A percentile compares a stretch with the other conserved stretches of the same genome.
These are phyloP conservation scores for Colletotrichum sp. DNA, from an alignment of 2,329 filamentous ascomycete genomes.

Conservation along the genomic window DNA sequence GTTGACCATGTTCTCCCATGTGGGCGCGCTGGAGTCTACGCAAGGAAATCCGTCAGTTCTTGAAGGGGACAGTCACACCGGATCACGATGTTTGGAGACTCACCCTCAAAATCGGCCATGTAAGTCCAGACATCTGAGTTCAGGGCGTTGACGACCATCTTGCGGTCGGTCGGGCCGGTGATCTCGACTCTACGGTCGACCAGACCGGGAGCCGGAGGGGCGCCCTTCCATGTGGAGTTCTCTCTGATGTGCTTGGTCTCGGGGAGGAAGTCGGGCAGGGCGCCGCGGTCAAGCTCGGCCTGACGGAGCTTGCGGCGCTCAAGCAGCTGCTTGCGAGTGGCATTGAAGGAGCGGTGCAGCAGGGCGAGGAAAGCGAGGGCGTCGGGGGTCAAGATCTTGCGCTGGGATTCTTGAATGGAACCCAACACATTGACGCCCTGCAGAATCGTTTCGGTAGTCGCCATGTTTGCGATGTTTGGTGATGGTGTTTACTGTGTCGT, in stretches of 20 bases:
- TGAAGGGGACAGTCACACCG: background rate
- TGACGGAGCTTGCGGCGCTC: slow-evolving; percentile 87
- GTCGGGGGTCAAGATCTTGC: slow-evolving; percentile 90
- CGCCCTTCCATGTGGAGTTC: slow-evolving; percentile 91
- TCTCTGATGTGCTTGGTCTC: slow-evolving; percentile 97
- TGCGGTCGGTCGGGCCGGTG: slow-evolving; percentile 94
- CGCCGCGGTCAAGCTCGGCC: slow-evolving; percentile 89
- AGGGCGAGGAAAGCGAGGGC: slow-evolving; percentile 92
- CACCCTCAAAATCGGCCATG: slow-evolving; percentile 99
- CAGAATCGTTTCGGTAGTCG: slow-evolving; percentile 70
- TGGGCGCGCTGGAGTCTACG: slow-evolving; percentile 89
- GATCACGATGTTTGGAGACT: background rate
- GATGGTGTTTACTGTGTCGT: background rate
- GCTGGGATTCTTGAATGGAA: slow-evolving; percentile 75
- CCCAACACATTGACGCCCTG: slow-evolving; percentile 65
- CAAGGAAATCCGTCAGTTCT: background rate
- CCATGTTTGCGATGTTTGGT: slow-evolving; percentile 54
- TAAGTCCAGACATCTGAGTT: slow-evolving; percentile 98
- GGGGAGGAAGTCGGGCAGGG: slow-evolving; percentile 90
- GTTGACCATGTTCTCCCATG: slow-evolving; percentile 99
- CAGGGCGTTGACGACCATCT: slow-evolving; percentile 98
- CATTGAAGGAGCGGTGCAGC: slow-evolving; percentile 94
- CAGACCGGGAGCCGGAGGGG: slow-evolving; percentile 87
- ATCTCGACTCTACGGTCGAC: slow-evolving; percentile 96
- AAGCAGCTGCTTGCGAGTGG: slow-evolving; percentile 84